A percentile compares a stretch with the other conserved stretches of the same genome.
phyloP scores from a whole-genome alignment of 768 basidiomycete species.

The Termitomyces titanicus region DNA sequence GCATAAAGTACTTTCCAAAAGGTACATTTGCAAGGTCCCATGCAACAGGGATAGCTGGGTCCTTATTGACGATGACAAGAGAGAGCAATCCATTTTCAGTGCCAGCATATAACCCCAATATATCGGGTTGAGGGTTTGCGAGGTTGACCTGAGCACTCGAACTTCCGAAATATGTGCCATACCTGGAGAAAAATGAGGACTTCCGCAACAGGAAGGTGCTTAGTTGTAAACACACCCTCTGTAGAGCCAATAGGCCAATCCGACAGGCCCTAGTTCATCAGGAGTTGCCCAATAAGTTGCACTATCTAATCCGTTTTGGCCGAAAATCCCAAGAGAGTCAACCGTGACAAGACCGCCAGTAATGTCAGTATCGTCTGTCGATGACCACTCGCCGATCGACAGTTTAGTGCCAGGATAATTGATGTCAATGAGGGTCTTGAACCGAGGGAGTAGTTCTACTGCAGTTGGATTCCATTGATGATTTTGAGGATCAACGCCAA shows the following conservation, averaged over 20 bases:
- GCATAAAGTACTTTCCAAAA: constrained; percentile 45
- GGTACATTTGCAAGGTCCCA: constrained; percentile 43
- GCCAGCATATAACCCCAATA: constrained; percentile 45
- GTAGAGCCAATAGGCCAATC: constrained; percentile 54
- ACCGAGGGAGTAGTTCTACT: constrained; percentile 46
- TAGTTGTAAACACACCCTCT: constrained; percentile 36
- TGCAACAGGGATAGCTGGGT: constrained; percentile 34
- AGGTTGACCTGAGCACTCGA: constrained; percentile 43
- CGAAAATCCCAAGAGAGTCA: constrained; percentile 52
- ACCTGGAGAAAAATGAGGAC: constrained; percentile 21
- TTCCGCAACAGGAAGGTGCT: background rate
- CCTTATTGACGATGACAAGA: constrained; percentile 51
- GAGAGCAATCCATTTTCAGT: constrained; percentile 36
- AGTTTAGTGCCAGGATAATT: constrained; percentile 55
- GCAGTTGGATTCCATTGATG: constrained; percentile 42
- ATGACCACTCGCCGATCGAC: constrained; percentile 51
- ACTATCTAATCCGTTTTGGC: constrained; percentile 40
- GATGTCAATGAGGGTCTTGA: constrained; percentile 43
- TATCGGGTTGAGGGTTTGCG: constrained; percentile 34
- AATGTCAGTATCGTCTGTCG: constrained; percentile 44
- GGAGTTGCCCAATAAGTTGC: constrained; percentile 54
- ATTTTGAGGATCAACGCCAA: constrained; percentile 39
- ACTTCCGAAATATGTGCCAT: constrained; percentile 43
- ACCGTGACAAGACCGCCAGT: constrained; percentile 51
- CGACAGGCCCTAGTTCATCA: constrained; percentile 44